phyloP scores from a whole-genome alignment of 768 basidiomycete genomes.

The Auriscalpium vulgare region DNA sequence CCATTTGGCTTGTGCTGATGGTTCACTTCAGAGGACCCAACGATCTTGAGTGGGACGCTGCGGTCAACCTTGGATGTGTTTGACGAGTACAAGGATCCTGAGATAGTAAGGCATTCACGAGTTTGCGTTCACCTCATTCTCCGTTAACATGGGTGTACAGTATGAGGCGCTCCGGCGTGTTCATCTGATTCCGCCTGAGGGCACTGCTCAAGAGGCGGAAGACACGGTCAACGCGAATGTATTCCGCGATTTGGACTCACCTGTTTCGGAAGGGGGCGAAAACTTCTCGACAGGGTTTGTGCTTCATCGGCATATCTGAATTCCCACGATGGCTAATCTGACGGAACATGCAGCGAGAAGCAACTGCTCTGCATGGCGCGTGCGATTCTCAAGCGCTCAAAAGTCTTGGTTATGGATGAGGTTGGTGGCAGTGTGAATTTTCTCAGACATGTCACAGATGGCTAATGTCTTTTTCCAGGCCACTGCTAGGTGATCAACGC shows the following conservation, averaged over 20 bases:
- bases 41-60: slow-evolving; percentile 75
- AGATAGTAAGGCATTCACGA: slow-evolving; percentile 47
- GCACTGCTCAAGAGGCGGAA: slow-evolving; percentile 35
- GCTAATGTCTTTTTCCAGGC: slow-evolving; percentile 33
- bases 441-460: neutral
- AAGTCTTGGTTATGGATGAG: slow-evolving; percentile 80
- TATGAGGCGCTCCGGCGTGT: slow-evolving; percentile 81
- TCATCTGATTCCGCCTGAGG: slow-evolving; percentile 61
- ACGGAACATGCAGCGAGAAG: slow-evolving; percentile 45
- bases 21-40: slow-evolving; percentile 66
- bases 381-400: slow-evolving; percentile 73
- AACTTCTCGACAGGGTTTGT: slow-evolving; percentile 81
- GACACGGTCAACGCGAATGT: slow-evolving; percentile 61
- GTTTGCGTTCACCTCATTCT: neutral
- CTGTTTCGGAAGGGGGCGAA: slow-evolving; percentile 78
- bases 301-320: neutral
- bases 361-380: slow-evolving; percentile 87
- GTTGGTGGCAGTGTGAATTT: slow-evolving; percentile 26
- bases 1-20: neutral
- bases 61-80: slow-evolving; percentile 82
- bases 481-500: slow-evolving; percentile 45
- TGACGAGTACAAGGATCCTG: slow-evolving; percentile 74
- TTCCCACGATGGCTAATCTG: neutral
- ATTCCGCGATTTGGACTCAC: slow-evolving; percentile 66
- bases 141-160: slow-evolving; percentile 27